phyloP scores from a whole-genome alignment of 2,329 filamentous ascomycete species.

The Talaromyces sp. region DNA sequence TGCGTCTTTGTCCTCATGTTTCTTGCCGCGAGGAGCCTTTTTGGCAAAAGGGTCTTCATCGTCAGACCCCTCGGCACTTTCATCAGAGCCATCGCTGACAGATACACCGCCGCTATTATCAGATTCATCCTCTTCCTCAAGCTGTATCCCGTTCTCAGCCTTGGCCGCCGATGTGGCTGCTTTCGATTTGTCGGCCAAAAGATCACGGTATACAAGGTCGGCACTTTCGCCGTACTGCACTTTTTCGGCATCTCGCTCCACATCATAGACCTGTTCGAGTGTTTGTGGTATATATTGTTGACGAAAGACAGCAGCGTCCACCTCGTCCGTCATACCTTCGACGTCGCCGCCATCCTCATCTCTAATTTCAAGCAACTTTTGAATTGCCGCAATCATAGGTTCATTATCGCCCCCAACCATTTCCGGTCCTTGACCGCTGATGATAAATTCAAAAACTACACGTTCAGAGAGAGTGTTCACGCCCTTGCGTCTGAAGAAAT shows the following conservation, averaged over 20 bases:
- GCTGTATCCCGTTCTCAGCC: constrained; percentile 22
- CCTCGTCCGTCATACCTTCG: constrained; percentile 54
- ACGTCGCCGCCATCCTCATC: constrained; percentile 50
- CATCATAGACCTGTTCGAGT: constrained; percentile 91
- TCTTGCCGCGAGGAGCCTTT: constrained; percentile 70
- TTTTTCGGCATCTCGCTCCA: constrained; percentile 82
- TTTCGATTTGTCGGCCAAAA: constrained; percentile 63
- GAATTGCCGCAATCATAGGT: constrained; percentile 59
- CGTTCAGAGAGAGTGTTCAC: constrained; percentile 78
- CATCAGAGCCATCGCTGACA: constrained; percentile 38
- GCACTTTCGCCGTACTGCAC: constrained; percentile 72
- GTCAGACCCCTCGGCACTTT: constrained; percentile 37
- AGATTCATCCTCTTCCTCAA: constrained; percentile 37
- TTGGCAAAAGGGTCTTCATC: constrained; percentile 54
- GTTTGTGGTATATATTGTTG: constrained; percentile 97
- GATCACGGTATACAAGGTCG: constrained; percentile 77
- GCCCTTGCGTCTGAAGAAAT: constrained; percentile 84
- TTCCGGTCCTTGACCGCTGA: constrained; percentile 51
- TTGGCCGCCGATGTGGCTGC: constrained; percentile 15
- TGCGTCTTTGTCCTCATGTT: constrained; percentile 85
- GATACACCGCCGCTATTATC: constrained; percentile 36
- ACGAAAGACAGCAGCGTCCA: constrained; percentile 88
- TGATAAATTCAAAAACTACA: constrained; percentile 80
- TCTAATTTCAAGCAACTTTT: constrained; percentile 62
- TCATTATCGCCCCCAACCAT: constrained; percentile 42